These are phyloP conservation scores for Hysterangium stoloniferum DNA, from an alignment of 768 basidiomycete genomes.

Conservation along the genomic window DNA sequence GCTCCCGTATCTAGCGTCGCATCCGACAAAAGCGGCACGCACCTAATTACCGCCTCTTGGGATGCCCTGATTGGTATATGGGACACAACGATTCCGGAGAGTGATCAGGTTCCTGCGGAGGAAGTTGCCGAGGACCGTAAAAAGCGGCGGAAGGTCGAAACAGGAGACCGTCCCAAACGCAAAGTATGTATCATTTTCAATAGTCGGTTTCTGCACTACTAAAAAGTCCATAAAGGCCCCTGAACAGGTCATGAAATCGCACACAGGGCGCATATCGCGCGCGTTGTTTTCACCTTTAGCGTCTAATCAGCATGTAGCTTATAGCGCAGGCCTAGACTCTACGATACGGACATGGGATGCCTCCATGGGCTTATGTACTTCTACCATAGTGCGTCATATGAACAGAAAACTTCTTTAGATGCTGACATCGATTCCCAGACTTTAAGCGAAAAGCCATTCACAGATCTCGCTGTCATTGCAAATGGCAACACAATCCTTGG, in stretches of 20 bases:
- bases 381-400: constrained; percentile 64
- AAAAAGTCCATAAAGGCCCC: constrained; percentile 40
- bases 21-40: constrained; percentile 43
- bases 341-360: constrained; percentile 86
- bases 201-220: background rate
- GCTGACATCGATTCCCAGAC: constrained; percentile 32
- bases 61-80: constrained; percentile 80
- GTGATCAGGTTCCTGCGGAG: constrained; percentile 56
- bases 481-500: constrained; percentile 44
- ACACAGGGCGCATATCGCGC: constrained; percentile 74
- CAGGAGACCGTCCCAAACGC: constrained; percentile 33
- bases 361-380: constrained; percentile 61
- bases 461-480: constrained; percentile 44
- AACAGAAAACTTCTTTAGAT: too few species aligned
- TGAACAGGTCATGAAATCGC: constrained; percentile 66
- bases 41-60: constrained; percentile 81
- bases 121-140: constrained; percentile 39
- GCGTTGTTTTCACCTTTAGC: constrained; percentile 43
- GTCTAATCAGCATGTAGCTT: constrained; percentile 35
- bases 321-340: constrained; percentile 85
- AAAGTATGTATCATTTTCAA: constrained; percentile 30
- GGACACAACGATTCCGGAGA: constrained; percentile 52
- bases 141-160: constrained; percentile 51
- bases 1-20: constrained; percentile 68
- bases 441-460: constrained; percentile 67